phyloP scores from a whole-genome alignment of 257 asterid species.

The Leonotis leonurus region DNA sequence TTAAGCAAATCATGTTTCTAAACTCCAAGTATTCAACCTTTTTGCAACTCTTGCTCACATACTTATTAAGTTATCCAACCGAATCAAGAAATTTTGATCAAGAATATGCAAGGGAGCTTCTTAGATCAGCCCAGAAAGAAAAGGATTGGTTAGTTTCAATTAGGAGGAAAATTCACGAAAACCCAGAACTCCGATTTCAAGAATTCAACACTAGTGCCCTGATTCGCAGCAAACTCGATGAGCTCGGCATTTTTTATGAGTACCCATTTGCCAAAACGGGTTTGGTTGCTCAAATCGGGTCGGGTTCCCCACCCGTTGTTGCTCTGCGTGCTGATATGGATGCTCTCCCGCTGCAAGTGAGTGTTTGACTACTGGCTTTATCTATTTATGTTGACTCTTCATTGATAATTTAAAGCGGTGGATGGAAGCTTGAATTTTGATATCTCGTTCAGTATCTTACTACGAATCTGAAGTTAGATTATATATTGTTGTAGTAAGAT shows the following conservation, averaged over 20 bases:
- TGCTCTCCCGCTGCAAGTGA: conserved; percentile 76
- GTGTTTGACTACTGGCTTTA: not conserved
- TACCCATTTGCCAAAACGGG: conserved; percentile 81
- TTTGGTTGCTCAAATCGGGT: conserved; percentile 73
- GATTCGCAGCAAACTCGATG: conserved; percentile 58
- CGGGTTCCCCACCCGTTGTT: conserved; percentile 61
- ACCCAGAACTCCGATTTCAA: conserved; percentile 68
- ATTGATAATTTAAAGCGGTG: not conserved
- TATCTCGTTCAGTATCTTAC: not conserved
- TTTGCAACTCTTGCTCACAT: conserved; percentile 16
- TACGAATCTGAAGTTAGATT: not conserved
- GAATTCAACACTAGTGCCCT: conserved; percentile 76
- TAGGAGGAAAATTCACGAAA: conserved; percentile 75
- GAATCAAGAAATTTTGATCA: conserved; percentile 16
- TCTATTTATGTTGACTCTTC: not conserved
- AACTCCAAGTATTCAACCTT: conserved; percentile 1
- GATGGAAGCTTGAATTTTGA: not conserved
- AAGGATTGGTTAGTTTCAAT: conserved; percentile 53
- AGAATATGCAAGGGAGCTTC: conserved; percentile 39
- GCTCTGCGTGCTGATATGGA: conserved; percentile 93
- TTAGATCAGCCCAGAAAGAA: conserved; percentile 41
- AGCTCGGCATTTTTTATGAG: conserved; percentile 49
- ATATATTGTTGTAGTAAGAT: not conserved
- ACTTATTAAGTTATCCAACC: not conserved
- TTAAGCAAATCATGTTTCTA: conserved; percentile 17